Percentiles rank a stretch among this genome's conserved stretches.
These are phyloP conservation scores for Tephrocybe sp. DNA, from an alignment of 768 basidiomycete species.

Conservation along the genomic window DNA sequence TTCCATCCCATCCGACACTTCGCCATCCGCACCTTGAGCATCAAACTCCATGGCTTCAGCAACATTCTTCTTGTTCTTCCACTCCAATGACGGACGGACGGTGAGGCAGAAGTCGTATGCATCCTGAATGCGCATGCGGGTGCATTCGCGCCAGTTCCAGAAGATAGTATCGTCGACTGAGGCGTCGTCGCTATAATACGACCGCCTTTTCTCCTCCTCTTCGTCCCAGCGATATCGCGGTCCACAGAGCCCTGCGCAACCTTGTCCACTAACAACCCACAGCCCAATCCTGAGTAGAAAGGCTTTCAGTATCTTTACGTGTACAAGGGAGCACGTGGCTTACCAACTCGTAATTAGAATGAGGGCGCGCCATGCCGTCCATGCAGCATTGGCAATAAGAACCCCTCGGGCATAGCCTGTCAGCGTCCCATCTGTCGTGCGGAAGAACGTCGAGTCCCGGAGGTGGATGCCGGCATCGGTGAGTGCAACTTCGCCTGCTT, in stretches of 20 bases:
- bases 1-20: slow-evolving; percentile 51
- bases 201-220: slow-evolving; percentile 59
- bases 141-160: slow-evolving; percentile 79
- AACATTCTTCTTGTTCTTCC: slow-evolving; percentile 29
- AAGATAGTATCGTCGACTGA: slow-evolving; percentile 53
- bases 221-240: slow-evolving; percentile 86
- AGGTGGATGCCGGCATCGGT: slow-evolving; percentile 43
- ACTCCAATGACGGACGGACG: slow-evolving; percentile 27
- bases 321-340: slow-evolving; percentile 19
- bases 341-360: slow-evolving; percentile 73
- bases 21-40: slow-evolving; percentile 18
- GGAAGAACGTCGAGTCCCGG: slow-evolving; percentile 79
- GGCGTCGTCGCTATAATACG: slow-evolving; percentile 47
- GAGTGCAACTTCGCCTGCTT: slow-evolving; percentile 43
- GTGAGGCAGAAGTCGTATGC: slow-evolving; percentile 78
- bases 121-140: slow-evolving; percentile 68
- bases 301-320: neutral
- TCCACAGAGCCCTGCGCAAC: slow-evolving; percentile 80
- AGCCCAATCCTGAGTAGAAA: slow-evolving; percentile 57
- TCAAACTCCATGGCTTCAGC: slow-evolving; percentile 27
- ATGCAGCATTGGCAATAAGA: slow-evolving; percentile 74
- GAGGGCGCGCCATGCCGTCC: slow-evolving; percentile 74
- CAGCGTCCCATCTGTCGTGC: slow-evolving; percentile 56
- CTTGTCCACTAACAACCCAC: slow-evolving; percentile 75
- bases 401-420: slow-evolving; percentile 78